These are phyloP conservation scores for Daldinia bambusicola DNA, from an alignment of 495 filamentous ascomycete species.

Conservation along the genomic window DNA sequence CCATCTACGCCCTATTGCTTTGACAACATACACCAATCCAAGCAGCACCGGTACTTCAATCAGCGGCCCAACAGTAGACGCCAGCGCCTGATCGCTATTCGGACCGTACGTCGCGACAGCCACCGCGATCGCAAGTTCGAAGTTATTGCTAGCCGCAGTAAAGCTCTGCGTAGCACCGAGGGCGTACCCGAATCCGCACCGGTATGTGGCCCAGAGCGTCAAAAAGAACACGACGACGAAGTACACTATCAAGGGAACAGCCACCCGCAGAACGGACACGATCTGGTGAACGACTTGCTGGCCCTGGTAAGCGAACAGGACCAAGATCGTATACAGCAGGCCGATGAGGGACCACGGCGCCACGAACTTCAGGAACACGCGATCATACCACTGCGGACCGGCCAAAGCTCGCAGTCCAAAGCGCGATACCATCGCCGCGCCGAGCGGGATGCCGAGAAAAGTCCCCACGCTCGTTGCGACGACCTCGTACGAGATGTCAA, in stretches of 20 bases:
- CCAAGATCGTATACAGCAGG: slow-evolving; percentile 84
- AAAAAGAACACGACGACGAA: slow-evolving; percentile 77
- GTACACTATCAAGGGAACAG: slow-evolving; percentile 83
- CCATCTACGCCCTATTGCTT: neutral
- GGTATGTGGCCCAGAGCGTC: slow-evolving; percentile 68
- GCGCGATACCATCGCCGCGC: slow-evolving; percentile 79
- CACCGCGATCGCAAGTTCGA: slow-evolving; percentile 93
- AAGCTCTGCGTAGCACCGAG: slow-evolving; percentile 85
- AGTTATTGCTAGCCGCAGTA: slow-evolving; percentile 95
- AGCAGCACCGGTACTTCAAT: slow-evolving; percentile 92
- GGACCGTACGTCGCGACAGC: slow-evolving; percentile 86
- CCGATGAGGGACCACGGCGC: slow-evolving; percentile 84
- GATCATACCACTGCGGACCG: slow-evolving; percentile 70
- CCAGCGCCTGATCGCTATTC: slow-evolving; percentile 83
- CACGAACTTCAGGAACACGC: slow-evolving; percentile 72
- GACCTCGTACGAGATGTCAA: slow-evolving; percentile 70
- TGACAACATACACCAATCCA: slow-evolving; percentile 76
- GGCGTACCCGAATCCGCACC: slow-evolving; percentile 77
- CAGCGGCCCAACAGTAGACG: slow-evolving; percentile 89
- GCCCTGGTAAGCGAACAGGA: slow-evolving; percentile 87
- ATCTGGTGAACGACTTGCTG: slow-evolving; percentile 83
- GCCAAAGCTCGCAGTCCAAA: slow-evolving; percentile 66
- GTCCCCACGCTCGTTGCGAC: slow-evolving; percentile 84
- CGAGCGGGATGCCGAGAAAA: slow-evolving; percentile 87
- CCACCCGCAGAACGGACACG: slow-evolving; percentile 80